Base-by-base conservation (phyloP, 371 early-diverging fungal genomes). In the Astathelohania contejeani region DNA sequence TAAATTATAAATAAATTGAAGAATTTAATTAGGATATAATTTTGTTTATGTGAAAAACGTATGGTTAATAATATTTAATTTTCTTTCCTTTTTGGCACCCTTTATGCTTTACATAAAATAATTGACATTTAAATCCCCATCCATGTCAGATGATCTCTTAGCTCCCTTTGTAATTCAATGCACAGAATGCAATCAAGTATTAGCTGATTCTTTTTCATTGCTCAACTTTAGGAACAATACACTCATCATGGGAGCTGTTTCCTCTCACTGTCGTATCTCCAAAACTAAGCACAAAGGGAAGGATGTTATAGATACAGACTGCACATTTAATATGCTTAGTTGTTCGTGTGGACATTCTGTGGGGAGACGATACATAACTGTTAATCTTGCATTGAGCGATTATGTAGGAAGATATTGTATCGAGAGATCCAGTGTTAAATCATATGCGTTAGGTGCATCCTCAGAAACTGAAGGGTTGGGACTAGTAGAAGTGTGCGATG, bases 131-230 rank as follows among this genome's bases (percentile, higher is more conserved):
- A n/a, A n/a, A n/a, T n/a, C n/a, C n/a, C n/a, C n/a, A n/a, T n/a
- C n/a, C n/a, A n/a, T n/a, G n/a, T n/a, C n/a, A n/a, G n/a, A n/a
- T n/a, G n/a, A n/a, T n/a, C n/a, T n/a, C n/a, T n/a, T n/a, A n/a
- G n/a, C n/a, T n/a, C 64, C 64, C 37, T 59, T 63, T 53, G 39
- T 54, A 3, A 59, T 63, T 45, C 64, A 63, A 39, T 63, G 64
- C 64, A 38, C 28, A 14, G 44, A 48, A 27, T 63, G 64, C 42
- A 45, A 39, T 23, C 35, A 25, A 24, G 53, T 63, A 16, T 10
- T 63, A 2, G 53, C 53, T 24, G 64, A 63, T 27, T 58, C 64
- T 16, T 63, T 63, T 44, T 59, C 53, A 42, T 50, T 63, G 1
- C 9, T 59, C n/a, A 53, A 57, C 20, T 59, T 49, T 25, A 35